Conservation (phyloP, 2,329 filamentous ascomycete genomes). For the Chaetomiaceae sp. region DNA sequence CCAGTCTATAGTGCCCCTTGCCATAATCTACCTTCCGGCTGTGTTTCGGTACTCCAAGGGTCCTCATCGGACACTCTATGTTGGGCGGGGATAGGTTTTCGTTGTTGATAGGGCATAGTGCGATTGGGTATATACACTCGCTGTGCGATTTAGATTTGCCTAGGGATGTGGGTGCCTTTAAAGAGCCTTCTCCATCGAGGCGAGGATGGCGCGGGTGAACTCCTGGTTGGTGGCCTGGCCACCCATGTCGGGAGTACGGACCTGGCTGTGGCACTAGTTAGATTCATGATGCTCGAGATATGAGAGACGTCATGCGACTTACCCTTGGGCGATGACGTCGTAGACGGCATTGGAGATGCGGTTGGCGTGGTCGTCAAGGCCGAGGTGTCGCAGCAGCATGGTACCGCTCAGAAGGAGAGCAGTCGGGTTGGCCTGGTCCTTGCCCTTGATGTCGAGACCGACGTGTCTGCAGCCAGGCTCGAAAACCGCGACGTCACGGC, state of each 20-base stretch:
- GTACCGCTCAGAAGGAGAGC: slow-evolving; percentile 90
- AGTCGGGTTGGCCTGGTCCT: slow-evolving; percentile 98
- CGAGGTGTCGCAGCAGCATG: slow-evolving; percentile 96
- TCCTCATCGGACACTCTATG: slow-evolving; percentile 1
- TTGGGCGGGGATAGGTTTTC: not conserved
- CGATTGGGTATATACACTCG: slow-evolving; percentile 12
- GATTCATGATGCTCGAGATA: slow-evolving; percentile 20
- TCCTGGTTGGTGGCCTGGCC: slow-evolving; percentile 84
- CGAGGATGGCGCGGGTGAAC: slow-evolving; percentile 89
- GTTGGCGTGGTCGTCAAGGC: slow-evolving; percentile 97
- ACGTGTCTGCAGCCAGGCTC: slow-evolving; percentile 99
- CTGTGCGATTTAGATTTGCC: slow-evolving; percentile 2
- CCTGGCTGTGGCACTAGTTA: slow-evolving; percentile 58
- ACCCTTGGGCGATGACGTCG: slow-evolving; percentile 82
- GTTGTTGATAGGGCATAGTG: not conserved
- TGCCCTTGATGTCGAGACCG: slow-evolving; percentile 98
- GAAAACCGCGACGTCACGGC: slow-evolving; percentile 94
- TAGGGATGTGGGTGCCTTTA: slow-evolving; percentile 13
- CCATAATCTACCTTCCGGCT: slow-evolving; percentile 3
- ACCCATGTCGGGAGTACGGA: slow-evolving; percentile 93
- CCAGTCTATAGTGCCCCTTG: slow-evolving; percentile 14
- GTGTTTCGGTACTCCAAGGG: not conserved
- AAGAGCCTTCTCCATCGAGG: slow-evolving; percentile 77
- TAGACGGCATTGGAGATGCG: slow-evolving; percentile 86
- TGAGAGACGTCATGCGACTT: slow-evolving; percentile 34